phyloP scores from a whole-genome alignment of 2,329 filamentous ascomycete genomes.

The Paradendryphiella salina region DNA sequence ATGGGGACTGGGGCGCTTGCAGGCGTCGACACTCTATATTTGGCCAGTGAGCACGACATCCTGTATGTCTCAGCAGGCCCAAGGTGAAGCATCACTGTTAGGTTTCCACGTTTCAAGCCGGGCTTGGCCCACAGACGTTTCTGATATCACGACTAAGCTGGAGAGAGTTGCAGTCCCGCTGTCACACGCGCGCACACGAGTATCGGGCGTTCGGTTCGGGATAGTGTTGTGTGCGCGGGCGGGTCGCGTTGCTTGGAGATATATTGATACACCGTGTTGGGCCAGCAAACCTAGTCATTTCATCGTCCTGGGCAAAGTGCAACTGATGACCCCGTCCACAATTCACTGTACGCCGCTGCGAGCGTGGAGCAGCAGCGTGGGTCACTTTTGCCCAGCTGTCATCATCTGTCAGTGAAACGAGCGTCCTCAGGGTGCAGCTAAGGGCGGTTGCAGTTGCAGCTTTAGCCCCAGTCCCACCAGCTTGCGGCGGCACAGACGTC shows the following conservation, averaged over 20 bases:
- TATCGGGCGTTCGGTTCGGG: not conserved
- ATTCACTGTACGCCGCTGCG: too few species aligned
- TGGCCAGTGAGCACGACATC: slow-evolving; percentile 1
- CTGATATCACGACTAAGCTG: slow-evolving; percentile 7
- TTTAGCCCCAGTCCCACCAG: slow-evolving; percentile 10
- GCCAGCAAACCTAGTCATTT: slow-evolving; percentile 14
- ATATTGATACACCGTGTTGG: slow-evolving; percentile 15
- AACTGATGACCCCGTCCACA: too few species aligned
- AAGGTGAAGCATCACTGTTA: slow-evolving; percentile 30
- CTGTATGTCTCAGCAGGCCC: slow-evolving; percentile 27
- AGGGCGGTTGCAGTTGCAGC: slow-evolving; percentile 6
- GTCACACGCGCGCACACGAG: slow-evolving; percentile 9
- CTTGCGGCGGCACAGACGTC: slow-evolving; percentile 8
- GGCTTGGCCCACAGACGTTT: slow-evolving; percentile 6
- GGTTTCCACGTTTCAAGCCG: slow-evolving; percentile 29
- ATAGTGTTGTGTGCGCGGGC: not conserved
- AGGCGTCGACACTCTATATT: slow-evolving; percentile 15
- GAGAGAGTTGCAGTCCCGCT: slow-evolving; percentile 3
- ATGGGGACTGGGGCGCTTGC: slow-evolving; percentile 14
- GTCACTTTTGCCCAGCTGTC: not conserved
- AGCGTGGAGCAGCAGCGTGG: not conserved
- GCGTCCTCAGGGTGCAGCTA: slow-evolving; percentile 1
- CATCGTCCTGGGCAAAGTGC: not conserved
- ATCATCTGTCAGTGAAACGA: slow-evolving; percentile 10
- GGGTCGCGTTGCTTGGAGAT: slow-evolving; percentile 2